Base-by-base conservation (phyloP, 192 early-diverging fungal species). In the Backusella sp. region DNA sequence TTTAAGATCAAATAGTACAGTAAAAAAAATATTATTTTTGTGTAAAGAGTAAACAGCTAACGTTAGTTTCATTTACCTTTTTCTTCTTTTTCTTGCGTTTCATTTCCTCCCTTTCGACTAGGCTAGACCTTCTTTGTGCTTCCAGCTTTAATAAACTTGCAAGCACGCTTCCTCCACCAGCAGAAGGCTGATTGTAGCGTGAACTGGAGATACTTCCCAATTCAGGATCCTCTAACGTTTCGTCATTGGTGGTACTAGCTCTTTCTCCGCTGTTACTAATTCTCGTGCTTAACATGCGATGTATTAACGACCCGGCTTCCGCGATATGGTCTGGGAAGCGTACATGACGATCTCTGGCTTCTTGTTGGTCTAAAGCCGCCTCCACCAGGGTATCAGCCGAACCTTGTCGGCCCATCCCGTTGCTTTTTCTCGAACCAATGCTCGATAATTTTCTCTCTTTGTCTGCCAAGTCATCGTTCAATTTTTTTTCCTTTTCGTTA, bases 71-170 rank as follows among this genome's bases (percentile, higher is more conserved):
- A 36, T 70, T 68, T 75, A 75, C 66, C 66, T 68, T 75, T 53
- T 49, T 73, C 26, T 71, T 71, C 26, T 44, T 71, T 44, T 71
- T 28, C 28, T 71, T 35, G 35, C 21, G 17, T 69, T 69, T 37
- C 36, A 21, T 70, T 17, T 53, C 14, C 28, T 66, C 37, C 12
- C 68, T 76, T 19, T 36, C 14, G 5, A 68, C 7, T 6, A 53
- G 39, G 3, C 67, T 44, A 19, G 66, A 28, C 42, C 70, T 46
- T 71, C 70, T 71, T 28, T 49, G 74, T 14, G 80, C 53, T 72
- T 82, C 80, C 11, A 82, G 71, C 39, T 82, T 82, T 74, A 82
- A 75, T 14, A 82, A 56, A 15, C 67, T 52, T 8, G 80, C 42
- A 15, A 82, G 53, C 0, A 82, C 80, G 73, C 80, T 73, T 9